A percentile compares a stretch with the other conserved stretches of the same genome.
These are phyloP conservation scores for Penicillium cataractarum DNA, from an alignment of 495 filamentous ascomycete species.

Conservation along the genomic window DNA sequence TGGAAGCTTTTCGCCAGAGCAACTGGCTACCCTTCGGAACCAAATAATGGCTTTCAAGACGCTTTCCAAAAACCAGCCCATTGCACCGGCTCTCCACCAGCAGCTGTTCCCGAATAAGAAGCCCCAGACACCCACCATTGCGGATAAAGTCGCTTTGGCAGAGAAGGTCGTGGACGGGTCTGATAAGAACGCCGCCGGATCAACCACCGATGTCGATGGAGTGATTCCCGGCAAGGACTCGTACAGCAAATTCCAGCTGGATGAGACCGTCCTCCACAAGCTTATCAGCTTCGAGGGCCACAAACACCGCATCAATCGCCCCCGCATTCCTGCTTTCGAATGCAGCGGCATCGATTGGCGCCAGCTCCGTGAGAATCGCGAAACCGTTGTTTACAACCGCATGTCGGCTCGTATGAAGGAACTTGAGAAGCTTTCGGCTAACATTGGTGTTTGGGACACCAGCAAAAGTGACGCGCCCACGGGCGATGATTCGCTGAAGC, in stretches of 20 bases:
- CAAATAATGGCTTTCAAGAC: slow-evolving; percentile 85
- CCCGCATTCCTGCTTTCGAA: slow-evolving; percentile 82
- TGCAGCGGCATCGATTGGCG: slow-evolving; percentile 81
- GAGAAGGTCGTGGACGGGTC: slow-evolving; percentile 56
- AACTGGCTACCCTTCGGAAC: slow-evolving; percentile 68
- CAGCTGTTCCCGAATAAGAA: slow-evolving; percentile 75
- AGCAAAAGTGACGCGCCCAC: slow-evolving; percentile 68
- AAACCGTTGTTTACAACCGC: slow-evolving; percentile 85
- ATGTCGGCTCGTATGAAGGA: slow-evolving; percentile 81
- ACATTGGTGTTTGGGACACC: slow-evolving; percentile 81
- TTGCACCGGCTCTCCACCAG: slow-evolving; percentile 74
- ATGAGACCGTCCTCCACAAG: slow-evolving; percentile 59
- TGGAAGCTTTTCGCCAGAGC: slow-evolving; percentile 67
- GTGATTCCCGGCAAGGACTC: slow-evolving; percentile 40
- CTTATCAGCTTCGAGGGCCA: slow-evolving; percentile 82
- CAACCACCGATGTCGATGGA: slow-evolving; percentile 41
- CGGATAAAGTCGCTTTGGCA: slow-evolving; percentile 59
- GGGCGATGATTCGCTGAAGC: slow-evolving; percentile 80
- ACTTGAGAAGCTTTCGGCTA: slow-evolving; percentile 78
- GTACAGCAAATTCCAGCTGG: slow-evolving; percentile 68
- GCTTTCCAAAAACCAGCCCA: slow-evolving; percentile 76
- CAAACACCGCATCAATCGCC: slow-evolving; percentile 66
- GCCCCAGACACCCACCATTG: slow-evolving; percentile 58
- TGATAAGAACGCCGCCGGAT: slow-evolving; percentile 38
- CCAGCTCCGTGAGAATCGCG: slow-evolving; percentile 78